phyloP scores from a whole-genome alignment of 345 rosid species.

The Cardamine chenopodiifolia region DNA sequence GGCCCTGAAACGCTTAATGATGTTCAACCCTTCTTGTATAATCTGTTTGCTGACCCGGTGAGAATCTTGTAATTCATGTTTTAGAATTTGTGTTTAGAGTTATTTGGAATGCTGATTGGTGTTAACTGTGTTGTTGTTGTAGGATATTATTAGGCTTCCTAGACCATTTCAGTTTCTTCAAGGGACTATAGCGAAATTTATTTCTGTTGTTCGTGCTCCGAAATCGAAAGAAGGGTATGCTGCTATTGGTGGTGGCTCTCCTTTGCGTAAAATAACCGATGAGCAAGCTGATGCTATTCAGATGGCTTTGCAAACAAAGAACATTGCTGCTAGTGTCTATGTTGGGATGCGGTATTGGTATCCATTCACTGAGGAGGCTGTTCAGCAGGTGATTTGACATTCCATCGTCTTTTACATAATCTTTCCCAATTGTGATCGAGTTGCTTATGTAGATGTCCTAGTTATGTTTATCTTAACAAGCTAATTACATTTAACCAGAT shows the following conservation, averaged over 20 bases:
- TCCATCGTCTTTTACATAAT: neutral
- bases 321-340: conserved; percentile 63
- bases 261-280: conserved; percentile 79
- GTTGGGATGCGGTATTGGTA: conserved; percentile 94
- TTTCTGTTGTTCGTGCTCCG: conserved; percentile 82
- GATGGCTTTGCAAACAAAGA: conserved; percentile 66
- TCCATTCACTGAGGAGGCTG: conserved; percentile 92
- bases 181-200: conserved; percentile 71
- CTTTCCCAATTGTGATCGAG: neutral
- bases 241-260: conserved; percentile 95
- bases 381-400: conserved; percentile 59
- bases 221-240: conserved; percentile 98
- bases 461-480: conserved; percentile 17
- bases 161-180: conserved; percentile 85
- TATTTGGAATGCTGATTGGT: neutral
- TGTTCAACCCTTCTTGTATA: conserved; percentile 85
- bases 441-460: neutral
- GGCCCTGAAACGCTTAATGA: conserved; percentile 86
- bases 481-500: conserved; percentile 50
- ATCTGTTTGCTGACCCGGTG: conserved; percentile 96
- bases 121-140: neutral
- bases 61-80: conserved; percentile 12
- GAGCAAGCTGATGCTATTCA: conserved; percentile 83
- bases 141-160: conserved; percentile 94
- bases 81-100: neutral